phyloP scores from a whole-genome alignment of 768 basidiomycete species.

The Pleurotus pulmonarius region DNA sequence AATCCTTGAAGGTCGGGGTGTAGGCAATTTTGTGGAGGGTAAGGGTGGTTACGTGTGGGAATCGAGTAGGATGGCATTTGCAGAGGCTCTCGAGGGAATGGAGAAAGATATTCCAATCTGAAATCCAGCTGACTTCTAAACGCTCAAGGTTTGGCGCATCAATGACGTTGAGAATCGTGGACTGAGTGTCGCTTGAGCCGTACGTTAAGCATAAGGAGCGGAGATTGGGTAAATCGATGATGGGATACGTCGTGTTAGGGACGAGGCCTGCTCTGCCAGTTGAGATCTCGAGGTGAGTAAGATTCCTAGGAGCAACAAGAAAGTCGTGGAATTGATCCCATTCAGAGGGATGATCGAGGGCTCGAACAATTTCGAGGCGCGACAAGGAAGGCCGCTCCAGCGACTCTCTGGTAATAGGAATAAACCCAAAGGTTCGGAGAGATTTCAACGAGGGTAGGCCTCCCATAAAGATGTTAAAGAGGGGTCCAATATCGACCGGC shows the following conservation, averaged over 20 bases:
- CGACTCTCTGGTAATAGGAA: not conserved
- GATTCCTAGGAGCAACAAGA: not conserved
- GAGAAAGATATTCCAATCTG: not conserved
- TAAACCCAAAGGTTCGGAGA: constrained; percentile 7
- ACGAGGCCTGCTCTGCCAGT: not conserved
- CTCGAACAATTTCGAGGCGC: not conserved
- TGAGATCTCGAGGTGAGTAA: constrained; percentile 1
- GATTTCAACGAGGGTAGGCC: constrained; percentile 1
- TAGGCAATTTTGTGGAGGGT: not conserved
- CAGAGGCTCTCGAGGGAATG: not conserved
- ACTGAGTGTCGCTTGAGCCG: not conserved
- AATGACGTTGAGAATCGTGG: not conserved
- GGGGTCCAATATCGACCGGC: not conserved
- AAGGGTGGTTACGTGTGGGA: constrained; percentile 1
- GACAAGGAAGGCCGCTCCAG: not conserved
- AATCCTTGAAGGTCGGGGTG: constrained; percentile 4
- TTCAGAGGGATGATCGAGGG: not conserved
- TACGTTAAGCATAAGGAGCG: not conserved
- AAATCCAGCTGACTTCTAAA: constrained; percentile 5
- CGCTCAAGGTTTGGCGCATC: constrained; percentile 3
- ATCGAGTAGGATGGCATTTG: not conserved
- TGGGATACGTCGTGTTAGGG: not conserved
- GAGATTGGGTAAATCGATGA: constrained; percentile 2
- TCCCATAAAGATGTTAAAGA: not conserved
- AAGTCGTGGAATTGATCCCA: constrained; percentile 6